A percentile compares a stretch with the other conserved stretches of the same genome.
Conservation (phyloP, 2,329 filamentous ascomycete genomes). For the Trichoderma koningii region DNA sequence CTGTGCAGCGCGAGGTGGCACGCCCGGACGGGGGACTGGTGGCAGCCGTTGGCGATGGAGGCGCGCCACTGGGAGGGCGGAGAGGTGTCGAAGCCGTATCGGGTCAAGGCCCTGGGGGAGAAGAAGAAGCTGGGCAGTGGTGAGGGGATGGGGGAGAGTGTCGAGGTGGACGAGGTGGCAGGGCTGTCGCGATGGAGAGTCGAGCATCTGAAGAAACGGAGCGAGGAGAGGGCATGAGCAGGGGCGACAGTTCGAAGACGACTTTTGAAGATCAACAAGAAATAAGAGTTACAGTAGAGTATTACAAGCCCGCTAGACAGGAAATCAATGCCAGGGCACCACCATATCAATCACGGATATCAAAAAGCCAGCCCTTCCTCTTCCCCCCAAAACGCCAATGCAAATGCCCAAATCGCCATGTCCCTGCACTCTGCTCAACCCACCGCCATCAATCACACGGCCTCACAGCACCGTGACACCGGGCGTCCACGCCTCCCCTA, state of each 20-base stretch:
- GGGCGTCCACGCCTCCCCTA: constrained; percentile 82
- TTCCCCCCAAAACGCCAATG: background rate
- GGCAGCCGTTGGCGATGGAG: constrained; percentile 66
- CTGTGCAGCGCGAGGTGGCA: constrained; percentile 76
- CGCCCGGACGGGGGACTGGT: constrained; percentile 65
- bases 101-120: constrained; percentile 16
- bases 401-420: too few species aligned
- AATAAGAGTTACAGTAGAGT: constrained; percentile 3
- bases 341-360: constrained; percentile 20
- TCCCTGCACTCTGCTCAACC: background rate
- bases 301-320: constrained; percentile 20
- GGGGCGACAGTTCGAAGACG: background rate
- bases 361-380: background rate
- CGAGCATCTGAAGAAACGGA: constrained; percentile 39
- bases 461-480: constrained; percentile 63
- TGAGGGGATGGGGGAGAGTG: constrained; percentile 41
- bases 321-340: background rate
- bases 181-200: constrained; percentile 45
- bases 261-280: background rate
- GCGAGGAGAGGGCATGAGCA: background rate
- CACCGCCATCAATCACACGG: too few species aligned
- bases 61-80: constrained; percentile 67
- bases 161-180: constrained; percentile 43
- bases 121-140: constrained; percentile 29
- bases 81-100: constrained; percentile 32